phyloP scores from a whole-genome alignment of 2,329 filamentous ascomycete species.

The Stagonosporopsis chrysanthemi region DNA sequence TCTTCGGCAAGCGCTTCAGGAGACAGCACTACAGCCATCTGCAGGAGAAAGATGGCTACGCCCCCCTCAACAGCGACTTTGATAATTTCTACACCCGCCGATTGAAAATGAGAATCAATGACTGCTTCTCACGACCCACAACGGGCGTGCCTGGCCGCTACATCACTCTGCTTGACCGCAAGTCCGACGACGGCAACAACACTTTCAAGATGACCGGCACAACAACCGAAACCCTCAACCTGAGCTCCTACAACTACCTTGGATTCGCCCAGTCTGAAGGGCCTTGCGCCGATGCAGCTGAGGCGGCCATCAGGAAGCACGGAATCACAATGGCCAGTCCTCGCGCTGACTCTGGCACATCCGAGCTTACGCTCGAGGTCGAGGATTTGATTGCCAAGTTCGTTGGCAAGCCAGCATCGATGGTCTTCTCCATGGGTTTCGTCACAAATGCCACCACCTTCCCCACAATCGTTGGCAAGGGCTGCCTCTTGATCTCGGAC shows the following conservation, averaged over 20 bases:
- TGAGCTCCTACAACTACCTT: slow-evolving; percentile 99
- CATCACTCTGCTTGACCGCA: slow-evolving; percentile 91
- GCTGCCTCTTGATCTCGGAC: slow-evolving; percentile 92
- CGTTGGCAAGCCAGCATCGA: slow-evolving; percentile 90
- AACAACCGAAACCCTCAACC: slow-evolving; percentile 91
- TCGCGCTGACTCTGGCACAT: slow-evolving; percentile 82
- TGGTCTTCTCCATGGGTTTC: slow-evolving; percentile 99
- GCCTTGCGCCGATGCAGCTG: slow-evolving; percentile 91
- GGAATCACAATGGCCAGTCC: slow-evolving; percentile 84
- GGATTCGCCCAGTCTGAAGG: slow-evolving; percentile 98
- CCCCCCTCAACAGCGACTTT: slow-evolving; percentile 95
- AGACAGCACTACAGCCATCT: slow-evolving; percentile 86
- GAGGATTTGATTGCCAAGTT: slow-evolving; percentile 89
- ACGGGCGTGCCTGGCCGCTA: slow-evolving; percentile 93
- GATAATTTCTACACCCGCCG: slow-evolving; percentile 97
- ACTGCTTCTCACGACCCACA: slow-evolving; percentile 92
- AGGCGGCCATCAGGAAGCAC: slow-evolving; percentile 84
- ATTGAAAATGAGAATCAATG: slow-evolving; percentile 92
- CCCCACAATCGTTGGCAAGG: slow-evolving; percentile 89
- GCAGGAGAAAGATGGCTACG: slow-evolving; percentile 85
- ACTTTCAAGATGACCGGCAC: slow-evolving; percentile 90
- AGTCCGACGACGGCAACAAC: slow-evolving; percentile 89
- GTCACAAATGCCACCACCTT: slow-evolving; percentile 94
- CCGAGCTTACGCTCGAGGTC: slow-evolving; percentile 86
- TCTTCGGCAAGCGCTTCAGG: slow-evolving; percentile 95